phyloP scores from a whole-genome alignment of 169 alveolate species.

The Eimeria tenella region DNA sequence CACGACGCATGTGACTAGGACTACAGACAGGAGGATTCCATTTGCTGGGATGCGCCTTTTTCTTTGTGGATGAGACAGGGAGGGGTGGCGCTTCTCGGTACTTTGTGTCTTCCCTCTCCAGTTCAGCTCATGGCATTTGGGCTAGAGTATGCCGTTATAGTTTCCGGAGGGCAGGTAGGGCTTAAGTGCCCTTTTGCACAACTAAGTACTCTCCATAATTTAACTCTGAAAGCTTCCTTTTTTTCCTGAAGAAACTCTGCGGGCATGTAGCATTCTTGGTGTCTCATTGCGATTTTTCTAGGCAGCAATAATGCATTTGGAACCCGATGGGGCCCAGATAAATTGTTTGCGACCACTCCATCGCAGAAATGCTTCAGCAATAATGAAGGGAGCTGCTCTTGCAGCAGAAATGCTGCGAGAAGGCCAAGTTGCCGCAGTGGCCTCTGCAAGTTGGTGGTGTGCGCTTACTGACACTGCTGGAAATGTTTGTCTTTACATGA shows the following conservation, averaged over 20 bases:
- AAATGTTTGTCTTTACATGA: neutral
- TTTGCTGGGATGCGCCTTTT: neutral
- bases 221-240: neutral
- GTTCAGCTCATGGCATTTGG: constrained; percentile 24
- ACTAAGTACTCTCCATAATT: neutral
- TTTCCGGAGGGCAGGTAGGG: neutral
- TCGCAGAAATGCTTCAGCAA: neutral
- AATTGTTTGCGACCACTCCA: neutral
- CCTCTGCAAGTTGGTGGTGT: constrained; percentile 33
- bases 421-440: neutral
- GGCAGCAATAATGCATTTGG: neutral
- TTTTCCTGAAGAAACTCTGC: neutral
- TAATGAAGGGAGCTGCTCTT: neutral
- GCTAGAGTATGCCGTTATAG: constrained; percentile 1
- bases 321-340: neutral
- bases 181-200: neutral
- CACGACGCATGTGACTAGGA: neutral
- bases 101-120: neutral
- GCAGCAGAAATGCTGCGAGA: neutral
- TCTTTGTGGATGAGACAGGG: neutral
- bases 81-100: neutral
- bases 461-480: constrained; percentile 29
- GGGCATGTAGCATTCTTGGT: neutral
- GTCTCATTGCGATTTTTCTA: neutral
- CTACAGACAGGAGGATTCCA: neutral